Evolutionary conservation across 2,329 filamentous ascomycete species (phyloP), one percentile per base, ranked within the genome.

Genomic region (Epichloe baconii): DNA sequence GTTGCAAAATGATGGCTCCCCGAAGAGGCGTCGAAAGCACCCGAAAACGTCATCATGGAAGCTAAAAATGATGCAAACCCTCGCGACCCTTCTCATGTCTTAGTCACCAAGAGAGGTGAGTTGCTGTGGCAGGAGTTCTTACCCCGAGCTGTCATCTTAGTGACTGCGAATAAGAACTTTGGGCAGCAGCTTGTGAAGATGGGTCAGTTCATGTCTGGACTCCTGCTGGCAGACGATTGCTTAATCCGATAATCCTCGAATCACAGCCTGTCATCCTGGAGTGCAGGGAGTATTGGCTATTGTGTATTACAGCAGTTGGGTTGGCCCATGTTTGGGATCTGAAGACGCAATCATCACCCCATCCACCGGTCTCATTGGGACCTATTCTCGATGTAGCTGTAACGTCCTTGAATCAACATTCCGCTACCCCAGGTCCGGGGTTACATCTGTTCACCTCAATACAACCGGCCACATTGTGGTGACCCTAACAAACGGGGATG

Each of bases 241-340:
- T 95, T 51, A 95, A 88, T 61, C 83, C 90, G 4, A 76, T 96
- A 56, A 78, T 96, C 5, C 71, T 97, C 15, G 93, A 98, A 68
- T 83, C 91, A 2, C 90, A 97, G 60, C 88, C 93, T 0, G 90
- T 97, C 35, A 93, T 98, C 52, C 75, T 98, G 26, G 93, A 97
- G 64, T 91, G 86, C 60, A 81, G 90, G 51, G 87, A 86, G 11
- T 86, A 86, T 70, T 97, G 88, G 86, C 71, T 98, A 5, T 75
- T 98, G 48, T 91, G 86, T 62, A 85, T 98, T 56, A 91, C 88
- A 4, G 85, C 91, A 1, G 85, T 87, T 4, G 93, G 93, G 5
- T 80, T 91, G 68, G 93, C 85, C 59, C 84, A 97, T 65, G 87
- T 98, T 42, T 98, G 91, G 90, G 91, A 97, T 64, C 75, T 96